Conservation (phyloP, 257 asterid genomes). For the Anisodus tanguticus region DNA sequence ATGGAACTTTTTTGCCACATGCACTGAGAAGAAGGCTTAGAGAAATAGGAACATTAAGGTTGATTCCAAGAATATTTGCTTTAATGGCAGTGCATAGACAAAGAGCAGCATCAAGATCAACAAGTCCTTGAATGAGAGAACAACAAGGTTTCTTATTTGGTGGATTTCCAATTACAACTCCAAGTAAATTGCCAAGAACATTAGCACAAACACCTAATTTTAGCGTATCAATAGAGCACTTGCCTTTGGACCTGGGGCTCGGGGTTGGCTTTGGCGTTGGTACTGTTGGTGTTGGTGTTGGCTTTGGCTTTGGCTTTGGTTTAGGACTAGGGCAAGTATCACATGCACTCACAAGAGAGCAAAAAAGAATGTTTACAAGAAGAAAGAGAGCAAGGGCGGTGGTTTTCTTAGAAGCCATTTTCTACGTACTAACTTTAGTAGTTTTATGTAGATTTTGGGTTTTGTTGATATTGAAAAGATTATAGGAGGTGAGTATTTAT, state of each 20-base stretch:
- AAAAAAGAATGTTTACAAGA: slow-evolving; percentile 53
- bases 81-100: slow-evolving; percentile 72
- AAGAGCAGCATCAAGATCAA: slow-evolving; percentile 58
- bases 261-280: slow-evolving; percentile 43
- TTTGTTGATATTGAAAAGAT: slow-evolving; percentile 35
- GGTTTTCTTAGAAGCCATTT: slow-evolving; percentile 52
- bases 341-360: slow-evolving; percentile 57
- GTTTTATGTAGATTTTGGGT: slow-evolving; percentile 9
- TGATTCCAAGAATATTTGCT: slow-evolving; percentile 63
- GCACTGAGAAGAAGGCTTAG: slow-evolving; percentile 53
- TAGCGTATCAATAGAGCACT: slow-evolving; percentile 65
- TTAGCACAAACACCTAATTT: slow-evolving; percentile 63
- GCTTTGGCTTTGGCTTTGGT: slow-evolving; percentile 33
- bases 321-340: slow-evolving; percentile 29
- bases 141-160: slow-evolving; percentile 55
- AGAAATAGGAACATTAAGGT: slow-evolving; percentile 60
- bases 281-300: no score
- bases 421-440: not conserved
- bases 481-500: slow-evolving; percentile 42
- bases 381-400: slow-evolving; percentile 50
- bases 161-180: slow-evolving; percentile 49
- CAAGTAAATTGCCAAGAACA: slow-evolving; percentile 48
- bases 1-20: slow-evolving; percentile 58
- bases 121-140: slow-evolving; percentile 52
- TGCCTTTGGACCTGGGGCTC: slow-evolving; percentile 35